Conservation (phyloP, 1,284 basidiomycete genomes). For the Laetiporus sulphureus region DNA sequence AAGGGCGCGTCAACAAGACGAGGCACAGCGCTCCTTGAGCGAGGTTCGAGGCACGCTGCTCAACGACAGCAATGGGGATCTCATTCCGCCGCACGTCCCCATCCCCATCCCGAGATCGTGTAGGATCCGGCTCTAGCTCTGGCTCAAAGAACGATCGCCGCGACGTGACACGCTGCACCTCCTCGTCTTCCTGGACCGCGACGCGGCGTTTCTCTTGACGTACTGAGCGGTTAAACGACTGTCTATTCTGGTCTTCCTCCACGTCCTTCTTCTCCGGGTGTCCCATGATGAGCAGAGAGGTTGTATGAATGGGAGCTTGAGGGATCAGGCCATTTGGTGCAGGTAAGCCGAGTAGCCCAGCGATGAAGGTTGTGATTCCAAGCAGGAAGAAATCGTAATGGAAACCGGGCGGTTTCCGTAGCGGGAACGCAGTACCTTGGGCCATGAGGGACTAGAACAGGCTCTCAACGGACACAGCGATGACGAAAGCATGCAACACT, state of each 20-base stretch:
- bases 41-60: slow-evolving; percentile 86
- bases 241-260: slow-evolving; percentile 29
- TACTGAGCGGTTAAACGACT: slow-evolving; percentile 1
- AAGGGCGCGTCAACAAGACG: slow-evolving; percentile 75
- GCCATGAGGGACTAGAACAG: slow-evolving; percentile 86
- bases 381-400: slow-evolving; percentile 89
- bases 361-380: slow-evolving; percentile 88
- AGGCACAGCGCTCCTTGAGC: slow-evolving; percentile 79
- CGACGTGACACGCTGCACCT: slow-evolving; percentile 11
- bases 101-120: slow-evolving; percentile 19
- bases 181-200: slow-evolving; percentile 1
- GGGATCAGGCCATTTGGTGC: slow-evolving; percentile 96
- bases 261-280: slow-evolving; percentile 34
- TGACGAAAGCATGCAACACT: slow-evolving; percentile 21
- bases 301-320: slow-evolving; percentile 93
- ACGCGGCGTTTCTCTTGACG: slow-evolving; percentile 9
- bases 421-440: slow-evolving; percentile 85
- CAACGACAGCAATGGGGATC: slow-evolving; percentile 74
- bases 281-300: slow-evolving; percentile 77
- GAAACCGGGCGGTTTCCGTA: slow-evolving; percentile 90
- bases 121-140: slow-evolving; percentile 23
- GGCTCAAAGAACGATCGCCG: slow-evolving; percentile 21
- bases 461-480: no score
- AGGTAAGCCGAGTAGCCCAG: slow-evolving; percentile 86
- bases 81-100: slow-evolving; percentile 34